These are phyloP conservation scores for Xylaria castorea DNA, from an alignment of 495 filamentous ascomycete species.

Conservation along the genomic window DNA sequence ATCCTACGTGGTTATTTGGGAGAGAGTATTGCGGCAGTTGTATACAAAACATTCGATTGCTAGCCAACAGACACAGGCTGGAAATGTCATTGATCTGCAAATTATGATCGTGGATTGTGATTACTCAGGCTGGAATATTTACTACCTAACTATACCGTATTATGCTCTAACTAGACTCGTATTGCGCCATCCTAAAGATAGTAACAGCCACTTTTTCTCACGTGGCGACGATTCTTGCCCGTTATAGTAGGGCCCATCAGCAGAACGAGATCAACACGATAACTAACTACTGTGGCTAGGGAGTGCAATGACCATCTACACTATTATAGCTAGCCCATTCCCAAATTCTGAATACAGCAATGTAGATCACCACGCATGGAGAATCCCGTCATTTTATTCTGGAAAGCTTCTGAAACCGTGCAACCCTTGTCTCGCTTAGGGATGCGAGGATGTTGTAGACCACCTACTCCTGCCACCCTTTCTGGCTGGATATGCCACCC, in stretches of 20 bases:
- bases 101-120: background rate
- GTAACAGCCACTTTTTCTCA: conserved; percentile 7
- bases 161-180: background rate
- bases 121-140: background rate
- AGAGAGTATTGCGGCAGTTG: background rate
- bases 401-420: conserved; percentile 9
- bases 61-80: background rate
- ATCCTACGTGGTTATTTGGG: background rate
- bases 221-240: conserved; percentile 19
- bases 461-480: no score
- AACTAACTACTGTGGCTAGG: no score
- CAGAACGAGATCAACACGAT: background rate
- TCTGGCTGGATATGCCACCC: no score
- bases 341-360: conserved; percentile 11
- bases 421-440: background rate
- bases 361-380: conserved; percentile 20
- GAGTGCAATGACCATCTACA: background rate
- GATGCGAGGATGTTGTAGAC: no score
- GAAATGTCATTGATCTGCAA: background rate
- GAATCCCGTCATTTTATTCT: conserved; percentile 21
- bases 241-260: background rate
- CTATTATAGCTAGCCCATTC: background rate
- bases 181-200: conserved; percentile 7
- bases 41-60: background rate
- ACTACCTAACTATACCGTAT: background rate